Evolutionary conservation across 805 yeast species (phyloP).

Genomic region (Kuraishia molischiana): DNA sequence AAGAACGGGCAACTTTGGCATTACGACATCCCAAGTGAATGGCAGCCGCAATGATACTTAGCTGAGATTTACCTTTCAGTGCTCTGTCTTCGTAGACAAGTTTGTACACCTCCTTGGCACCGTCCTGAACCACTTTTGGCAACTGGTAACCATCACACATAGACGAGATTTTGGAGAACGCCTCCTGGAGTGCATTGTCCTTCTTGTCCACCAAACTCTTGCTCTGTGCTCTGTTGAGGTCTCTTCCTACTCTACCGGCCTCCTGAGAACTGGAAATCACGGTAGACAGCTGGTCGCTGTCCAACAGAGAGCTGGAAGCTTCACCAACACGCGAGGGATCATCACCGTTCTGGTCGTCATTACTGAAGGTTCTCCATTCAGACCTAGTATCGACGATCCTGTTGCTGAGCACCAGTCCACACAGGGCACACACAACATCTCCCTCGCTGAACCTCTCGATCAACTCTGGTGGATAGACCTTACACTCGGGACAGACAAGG

Average conservation of each 20-base stretch:
- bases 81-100: conserved; percentile 80
- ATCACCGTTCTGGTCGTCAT: conserved; percentile 96
- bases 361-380: conserved; percentile 97
- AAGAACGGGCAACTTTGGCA: conserved; percentile 89
- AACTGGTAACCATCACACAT: conserved; percentile 95
- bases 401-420: conserved; percentile 91
- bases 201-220: conserved; percentile 77
- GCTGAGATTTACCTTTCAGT: conserved; percentile 85
- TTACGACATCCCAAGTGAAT: conserved; percentile 91
- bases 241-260: conserved; percentile 80
- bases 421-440: conserved; percentile 95
- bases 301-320: conserved; percentile 86
- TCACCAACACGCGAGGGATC: conserved; percentile 99
- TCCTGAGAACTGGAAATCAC: conserved; percentile 84
- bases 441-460: conserved; percentile 96
- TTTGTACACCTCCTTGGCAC: conserved; percentile 94
- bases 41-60: conserved; percentile 93
- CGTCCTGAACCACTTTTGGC: conserved; percentile 93
- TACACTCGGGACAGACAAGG: conserved; percentile 92
- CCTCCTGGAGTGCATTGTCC: conserved; percentile 81
- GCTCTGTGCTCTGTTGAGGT: conserved; percentile 82
- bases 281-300: conserved; percentile 85
- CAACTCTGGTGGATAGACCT: conserved; percentile 89
- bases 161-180: conserved; percentile 84
- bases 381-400: conserved; percentile 90